These are phyloP conservation scores for Arthrobotrys sinensis DNA, from an alignment of 2,329 filamentous ascomycete genomes.

Conservation along the genomic window DNA sequence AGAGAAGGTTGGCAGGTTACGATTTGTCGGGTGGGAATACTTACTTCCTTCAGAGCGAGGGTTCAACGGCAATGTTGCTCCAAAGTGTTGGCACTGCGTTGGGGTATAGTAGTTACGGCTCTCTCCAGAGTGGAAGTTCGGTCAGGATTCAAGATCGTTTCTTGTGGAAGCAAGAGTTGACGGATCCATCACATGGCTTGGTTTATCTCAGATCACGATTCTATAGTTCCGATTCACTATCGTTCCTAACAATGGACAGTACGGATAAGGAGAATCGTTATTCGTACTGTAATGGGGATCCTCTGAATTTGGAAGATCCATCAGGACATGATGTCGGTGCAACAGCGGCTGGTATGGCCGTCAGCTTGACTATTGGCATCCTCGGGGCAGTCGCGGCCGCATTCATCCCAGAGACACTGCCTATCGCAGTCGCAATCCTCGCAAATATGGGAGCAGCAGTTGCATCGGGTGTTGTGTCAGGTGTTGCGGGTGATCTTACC, in stretches of 20 bases:
- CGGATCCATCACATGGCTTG: background rate
- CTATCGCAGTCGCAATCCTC: no score
- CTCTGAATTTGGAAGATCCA: conserved; percentile 14
- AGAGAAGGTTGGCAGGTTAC: no score
- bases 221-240: background rate
- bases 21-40: background rate
- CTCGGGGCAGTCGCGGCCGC: no score
- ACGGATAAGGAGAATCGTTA: conserved; percentile 10
- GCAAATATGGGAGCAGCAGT: no score
- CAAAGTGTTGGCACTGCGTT: background rate
- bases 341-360: no score
- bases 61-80: background rate
- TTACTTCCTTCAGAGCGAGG: background rate
- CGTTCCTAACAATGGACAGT: conserved; percentile 2
- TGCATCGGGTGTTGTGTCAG: no score
- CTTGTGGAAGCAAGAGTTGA: background rate
- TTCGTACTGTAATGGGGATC: conserved; percentile 9
- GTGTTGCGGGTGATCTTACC: no score
- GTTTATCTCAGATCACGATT: conserved; percentile 17
- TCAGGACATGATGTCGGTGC: background rate
- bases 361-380: no score
- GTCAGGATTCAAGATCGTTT: conserved; percentile 9
- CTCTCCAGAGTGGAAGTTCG: background rate
- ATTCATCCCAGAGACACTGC: no score
- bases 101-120: background rate